These are phyloP conservation scores for Colletotrichum chrysophilum DNA, from an alignment of 2,329 filamentous ascomycete species.

Conservation along the genomic window DNA sequence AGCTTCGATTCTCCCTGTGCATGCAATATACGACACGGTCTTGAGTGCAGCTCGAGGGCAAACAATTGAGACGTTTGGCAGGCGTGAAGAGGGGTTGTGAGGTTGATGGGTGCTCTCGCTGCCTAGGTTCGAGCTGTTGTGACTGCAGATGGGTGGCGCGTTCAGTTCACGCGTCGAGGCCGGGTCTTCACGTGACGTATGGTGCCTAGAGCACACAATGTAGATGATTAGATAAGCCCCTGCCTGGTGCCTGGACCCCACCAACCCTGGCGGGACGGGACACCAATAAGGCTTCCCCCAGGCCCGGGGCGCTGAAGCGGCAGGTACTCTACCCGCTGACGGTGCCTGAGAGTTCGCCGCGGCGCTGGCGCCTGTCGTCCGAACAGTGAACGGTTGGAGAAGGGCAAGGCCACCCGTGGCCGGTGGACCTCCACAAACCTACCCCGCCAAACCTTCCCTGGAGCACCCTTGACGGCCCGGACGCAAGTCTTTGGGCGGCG, in stretches of 20 bases:
- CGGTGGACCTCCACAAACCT: slow-evolving; percentile 5
- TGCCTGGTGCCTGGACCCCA: background rate
- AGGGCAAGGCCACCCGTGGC: background rate
- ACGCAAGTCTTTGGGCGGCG: background rate
- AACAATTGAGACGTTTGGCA: background rate
- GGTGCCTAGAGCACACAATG: background rate
- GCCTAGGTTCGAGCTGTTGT: background rate
- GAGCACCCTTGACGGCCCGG: background rate
- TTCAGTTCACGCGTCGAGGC: slow-evolving; percentile 16
- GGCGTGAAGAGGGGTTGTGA: background rate
- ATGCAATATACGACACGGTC: background rate
- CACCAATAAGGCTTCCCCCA: background rate
- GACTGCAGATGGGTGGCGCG: background rate
- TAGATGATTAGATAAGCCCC: background rate
- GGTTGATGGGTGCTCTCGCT: background rate
- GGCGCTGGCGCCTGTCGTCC: slow-evolving; percentile 8
- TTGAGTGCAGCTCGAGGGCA: background rate
- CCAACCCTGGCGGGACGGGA: background rate
- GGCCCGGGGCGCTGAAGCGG: background rate
- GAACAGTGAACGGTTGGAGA: slow-evolving; percentile 16
- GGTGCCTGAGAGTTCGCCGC: background rate
- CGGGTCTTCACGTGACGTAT: slow-evolving; percentile 19
- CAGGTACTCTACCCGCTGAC: background rate
- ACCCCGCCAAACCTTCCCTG: slow-evolving; percentile 12
- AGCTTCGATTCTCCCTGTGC: background rate